Percentiles rank a stretch among this genome's conserved stretches.
phyloP scores from a whole-genome alignment of 2,329 filamentous ascomycete species.

The Penicillium glabrum region DNA sequence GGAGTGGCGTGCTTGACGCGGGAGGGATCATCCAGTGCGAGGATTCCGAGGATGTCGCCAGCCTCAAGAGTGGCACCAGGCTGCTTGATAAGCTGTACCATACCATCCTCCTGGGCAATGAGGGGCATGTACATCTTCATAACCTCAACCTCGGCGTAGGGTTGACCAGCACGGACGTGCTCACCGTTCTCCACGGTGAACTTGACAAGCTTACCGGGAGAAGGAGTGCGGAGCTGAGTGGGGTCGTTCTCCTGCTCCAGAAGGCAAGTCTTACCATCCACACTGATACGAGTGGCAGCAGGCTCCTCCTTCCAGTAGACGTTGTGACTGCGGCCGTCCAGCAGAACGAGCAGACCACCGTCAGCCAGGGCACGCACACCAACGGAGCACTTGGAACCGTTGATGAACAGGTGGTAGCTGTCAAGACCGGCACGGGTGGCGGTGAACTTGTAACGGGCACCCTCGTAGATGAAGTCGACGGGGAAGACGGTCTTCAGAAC shows the following conservation, averaged over 20 bases:
- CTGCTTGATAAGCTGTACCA: slow-evolving; percentile 98
- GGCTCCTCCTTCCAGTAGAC: slow-evolving; percentile 99
- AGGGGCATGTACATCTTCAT: slow-evolving; percentile 99
- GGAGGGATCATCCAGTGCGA: slow-evolving; percentile 90
- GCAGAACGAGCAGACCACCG: slow-evolving; percentile 85
- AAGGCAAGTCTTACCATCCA: slow-evolving; percentile 96
- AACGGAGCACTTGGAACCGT: slow-evolving; percentile 92
- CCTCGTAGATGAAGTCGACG: slow-evolving; percentile 98
- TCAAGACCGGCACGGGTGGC: slow-evolving; percentile 88
- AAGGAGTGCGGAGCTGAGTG: slow-evolving; percentile 91
- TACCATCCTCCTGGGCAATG: slow-evolving; percentile 88
- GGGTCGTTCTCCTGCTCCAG: slow-evolving; percentile 99
- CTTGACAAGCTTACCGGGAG: slow-evolving; percentile 96
- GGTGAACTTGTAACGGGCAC: slow-evolving; percentile 95
- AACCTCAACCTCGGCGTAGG: slow-evolving; percentile 96
- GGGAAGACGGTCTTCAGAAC: slow-evolving; percentile 97
- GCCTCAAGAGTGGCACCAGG: slow-evolving; percentile 96
- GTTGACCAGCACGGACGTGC: slow-evolving; percentile 86
- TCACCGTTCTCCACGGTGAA: slow-evolving; percentile 94
- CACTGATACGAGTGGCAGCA: slow-evolving; percentile 88
- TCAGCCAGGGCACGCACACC: slow-evolving; percentile 91
- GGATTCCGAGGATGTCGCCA: slow-evolving; percentile 96
- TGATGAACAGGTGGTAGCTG: slow-evolving; percentile 98
- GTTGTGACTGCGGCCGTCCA: slow-evolving; percentile 92
- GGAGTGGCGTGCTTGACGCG: slow-evolving; percentile 95